Conservation (phyloP, 176 grass and related monocot species). For the Neostapfia colusana region DNA sequence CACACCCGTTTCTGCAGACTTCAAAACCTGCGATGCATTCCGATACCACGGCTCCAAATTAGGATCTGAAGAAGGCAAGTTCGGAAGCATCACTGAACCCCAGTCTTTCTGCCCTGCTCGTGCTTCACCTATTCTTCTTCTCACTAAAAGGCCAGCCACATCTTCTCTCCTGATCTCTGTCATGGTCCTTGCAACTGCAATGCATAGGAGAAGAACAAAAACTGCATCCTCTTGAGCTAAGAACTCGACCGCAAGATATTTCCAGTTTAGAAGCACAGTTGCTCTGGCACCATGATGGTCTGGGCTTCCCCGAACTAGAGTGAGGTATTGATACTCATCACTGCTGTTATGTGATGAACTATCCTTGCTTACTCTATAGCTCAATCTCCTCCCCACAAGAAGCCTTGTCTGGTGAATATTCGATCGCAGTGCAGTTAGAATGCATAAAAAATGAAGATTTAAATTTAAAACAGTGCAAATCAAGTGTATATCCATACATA, state of each 20-base stretch:
- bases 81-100: slow-evolving; percentile 69
- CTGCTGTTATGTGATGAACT: slow-evolving; percentile 15
- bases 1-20: slow-evolving; percentile 45
- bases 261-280: slow-evolving; percentile 75
- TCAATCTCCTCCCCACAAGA: slow-evolving; percentile 68
- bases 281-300: slow-evolving; percentile 68
- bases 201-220: slow-evolving; percentile 70
- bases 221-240: slow-evolving; percentile 77
- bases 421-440: slow-evolving; percentile 24
- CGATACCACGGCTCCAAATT: slow-evolving; percentile 73
- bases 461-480: background rate
- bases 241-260: slow-evolving; percentile 77
- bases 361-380: slow-evolving; percentile 60
- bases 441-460: background rate
- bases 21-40: slow-evolving; percentile 65
- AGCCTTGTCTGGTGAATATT: slow-evolving; percentile 55
- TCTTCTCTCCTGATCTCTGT: slow-evolving; percentile 82
- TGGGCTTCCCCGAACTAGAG: slow-evolving; percentile 55
- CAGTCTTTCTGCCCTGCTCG: slow-evolving; percentile 66
- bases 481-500: background rate
- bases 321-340: slow-evolving; percentile 70
- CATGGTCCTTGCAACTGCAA: slow-evolving; percentile 64
- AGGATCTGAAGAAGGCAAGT: slow-evolving; percentile 38
- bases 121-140: slow-evolving; percentile 64
- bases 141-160: slow-evolving; percentile 59